Percentiles rank a stretch among this genome's conserved stretches.
phyloP scores from a whole-genome alignment of 305 asterid genomes.

The Fraxinus sp. region DNA sequence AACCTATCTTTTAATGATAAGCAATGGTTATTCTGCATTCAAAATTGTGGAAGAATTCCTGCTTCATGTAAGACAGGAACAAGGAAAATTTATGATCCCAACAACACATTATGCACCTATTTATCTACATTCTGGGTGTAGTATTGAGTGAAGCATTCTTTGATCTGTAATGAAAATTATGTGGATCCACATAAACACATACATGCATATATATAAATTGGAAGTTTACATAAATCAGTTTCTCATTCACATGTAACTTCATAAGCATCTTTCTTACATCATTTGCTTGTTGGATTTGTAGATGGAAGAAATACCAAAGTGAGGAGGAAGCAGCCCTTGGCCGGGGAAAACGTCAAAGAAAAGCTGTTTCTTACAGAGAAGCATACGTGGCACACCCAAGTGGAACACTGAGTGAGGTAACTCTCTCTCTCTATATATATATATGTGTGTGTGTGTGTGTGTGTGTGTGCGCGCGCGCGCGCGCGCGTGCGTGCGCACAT shows the following conservation, averaged over 20 bases:
- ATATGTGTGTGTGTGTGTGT: too few species aligned
- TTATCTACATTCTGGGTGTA: background rate
- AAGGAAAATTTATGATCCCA: background rate
- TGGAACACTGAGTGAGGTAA: slow-evolving; percentile 68
- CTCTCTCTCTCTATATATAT: background rate
- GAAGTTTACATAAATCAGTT: background rate
- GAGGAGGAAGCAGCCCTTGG: slow-evolving; percentile 99
- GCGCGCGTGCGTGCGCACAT: background rate
- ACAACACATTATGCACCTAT: background rate
- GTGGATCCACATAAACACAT: background rate
- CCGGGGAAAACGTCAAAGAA: slow-evolving; percentile 94
- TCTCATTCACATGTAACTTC: background rate
- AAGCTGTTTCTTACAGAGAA: slow-evolving; percentile 89
- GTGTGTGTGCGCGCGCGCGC: too few species aligned
- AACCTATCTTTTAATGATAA: background rate
- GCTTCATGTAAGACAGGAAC: background rate
- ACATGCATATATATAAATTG: background rate
- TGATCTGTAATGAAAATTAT: slow-evolving; percentile 1
- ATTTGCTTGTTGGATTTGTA: slow-evolving; percentile 29
- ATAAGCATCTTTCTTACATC: background rate
- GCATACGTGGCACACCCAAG: slow-evolving; percentile 63
- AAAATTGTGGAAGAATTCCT: background rate
- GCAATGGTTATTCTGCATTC: background rate
- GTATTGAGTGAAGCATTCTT: background rate
- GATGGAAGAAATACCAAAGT: slow-evolving; percentile 86